Conservation (phyloP, 257 asterid genomes). For the Solanum ahanhuiri region DNA sequence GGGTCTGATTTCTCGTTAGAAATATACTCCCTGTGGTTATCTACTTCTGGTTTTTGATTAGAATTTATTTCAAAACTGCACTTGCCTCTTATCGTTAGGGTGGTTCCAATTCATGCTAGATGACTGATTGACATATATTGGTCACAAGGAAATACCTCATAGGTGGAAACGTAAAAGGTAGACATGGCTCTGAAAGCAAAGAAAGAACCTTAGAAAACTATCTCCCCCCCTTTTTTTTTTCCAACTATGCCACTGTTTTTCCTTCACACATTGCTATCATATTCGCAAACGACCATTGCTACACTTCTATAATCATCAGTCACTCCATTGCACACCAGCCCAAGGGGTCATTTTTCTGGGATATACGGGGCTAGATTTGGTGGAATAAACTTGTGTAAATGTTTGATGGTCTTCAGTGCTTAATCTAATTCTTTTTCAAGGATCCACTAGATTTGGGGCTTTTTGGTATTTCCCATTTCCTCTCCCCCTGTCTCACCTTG, state of each 20-base stretch:
- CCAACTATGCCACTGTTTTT: background rate
- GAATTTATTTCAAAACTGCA: background rate
- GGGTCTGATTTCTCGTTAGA: background rate
- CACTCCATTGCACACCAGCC: background rate
- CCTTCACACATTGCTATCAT: background rate
- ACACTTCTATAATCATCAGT: background rate
- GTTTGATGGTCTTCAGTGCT: background rate
- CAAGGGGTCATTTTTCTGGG: background rate
- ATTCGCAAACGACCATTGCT: background rate
- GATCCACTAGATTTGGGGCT: background rate
- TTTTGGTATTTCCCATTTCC: background rate
- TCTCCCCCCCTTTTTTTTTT: background rate
- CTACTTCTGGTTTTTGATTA: background rate
- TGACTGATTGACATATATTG: background rate
- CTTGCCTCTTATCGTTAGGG: background rate
- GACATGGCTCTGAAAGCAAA: background rate
- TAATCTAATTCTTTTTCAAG: background rate
- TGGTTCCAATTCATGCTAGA: background rate
- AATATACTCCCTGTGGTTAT: background rate
- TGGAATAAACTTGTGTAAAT: background rate
- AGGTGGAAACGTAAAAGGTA: background rate
- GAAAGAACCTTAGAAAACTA: background rate
- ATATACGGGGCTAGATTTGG: background rate
- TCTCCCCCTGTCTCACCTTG: background rate
- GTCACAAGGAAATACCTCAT: background rate